Evolutionary conservation across 345 rosid species (phyloP), one percentile per base, ranked within the genome.

Genomic region (Syzygium aqueum): DNA sequence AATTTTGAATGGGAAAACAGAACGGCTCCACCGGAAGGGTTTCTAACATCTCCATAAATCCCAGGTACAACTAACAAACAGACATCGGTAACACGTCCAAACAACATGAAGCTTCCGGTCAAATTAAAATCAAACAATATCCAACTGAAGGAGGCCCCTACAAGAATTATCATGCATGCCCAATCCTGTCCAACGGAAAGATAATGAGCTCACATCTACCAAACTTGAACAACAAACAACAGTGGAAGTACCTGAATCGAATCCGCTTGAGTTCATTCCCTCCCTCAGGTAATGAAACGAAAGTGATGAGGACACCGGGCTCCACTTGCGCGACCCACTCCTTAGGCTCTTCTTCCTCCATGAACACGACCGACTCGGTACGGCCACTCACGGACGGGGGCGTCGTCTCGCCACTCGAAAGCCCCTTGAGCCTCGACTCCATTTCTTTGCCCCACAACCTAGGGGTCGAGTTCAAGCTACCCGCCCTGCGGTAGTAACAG

Each of bases 291-390:
- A 95, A 90, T 10, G 99, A 96, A 77, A 97, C 93, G 87, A 97
- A 97, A 23, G 98, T 95, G 88, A 97, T 97, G 87, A 97, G 97
- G 51, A 97, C 98, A 77, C 99, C 99, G 23, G 99, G 99, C 91
- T 97, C 99, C 88, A 97, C 99, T 89, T 96, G 99, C 37, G 99
- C 99, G 85, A 96, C 96, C 99, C 99, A 97, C 88, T 96, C 99
- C 90, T 95, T 97, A n/a, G 96, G 93, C 89, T 96, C 99, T 89
- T 94, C 98, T 87, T 97, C 98, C 90, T 95, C 99, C 92, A 92
- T 91, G 86, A 96, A 93, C 87, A 94, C 96, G 46, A 92, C 94
- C 7, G 97, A 94, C 88, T 93, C 99, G 5, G 96, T 92, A 87
- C 98, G 90, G n/a, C 98, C 98, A 19, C 98, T 97, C 52, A 90